Conservation (phyloP, 345 rosid genomes). For the Schrenkiella parvula region DNA sequence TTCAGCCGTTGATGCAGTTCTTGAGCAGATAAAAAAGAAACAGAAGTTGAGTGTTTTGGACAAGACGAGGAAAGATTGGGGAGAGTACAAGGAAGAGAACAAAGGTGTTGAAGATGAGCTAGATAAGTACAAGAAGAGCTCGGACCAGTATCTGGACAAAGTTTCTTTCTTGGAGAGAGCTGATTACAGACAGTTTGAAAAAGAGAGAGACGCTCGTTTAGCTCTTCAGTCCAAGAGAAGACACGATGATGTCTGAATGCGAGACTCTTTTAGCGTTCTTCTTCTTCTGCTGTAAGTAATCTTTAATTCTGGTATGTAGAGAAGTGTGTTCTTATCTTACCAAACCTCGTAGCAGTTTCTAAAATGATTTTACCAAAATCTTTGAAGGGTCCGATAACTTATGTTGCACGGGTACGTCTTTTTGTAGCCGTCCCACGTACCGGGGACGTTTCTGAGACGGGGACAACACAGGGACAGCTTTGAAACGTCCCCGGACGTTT, state of each 20-base stretch:
- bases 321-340: neutral
- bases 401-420: too few relatives aligned
- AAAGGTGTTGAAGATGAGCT: too few relatives aligned
- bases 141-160: constrained; percentile 64
- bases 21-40: too few relatives aligned
- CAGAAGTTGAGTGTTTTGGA: too few relatives aligned
- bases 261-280: neutral
- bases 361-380: neutral
- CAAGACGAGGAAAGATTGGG: too few relatives aligned
- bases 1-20: neutral
- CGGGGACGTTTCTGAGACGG: too few relatives aligned
- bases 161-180: too few relatives aligned
- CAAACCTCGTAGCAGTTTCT: neutral
- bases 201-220: constrained; percentile 92
- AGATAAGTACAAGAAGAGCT: too few relatives aligned
- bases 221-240: constrained; percentile 51
- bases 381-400: neutral
- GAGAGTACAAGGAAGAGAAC: too few relatives aligned
- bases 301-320: neutral
- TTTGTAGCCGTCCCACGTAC: too few relatives aligned
- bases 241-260: constrained; percentile 18
- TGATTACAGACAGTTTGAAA: constrained; percentile 93
- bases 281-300: neutral
- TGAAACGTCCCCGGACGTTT: too few relatives aligned
- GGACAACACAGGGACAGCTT: too few relatives aligned